Conservation (phyloP, 768 basidiomycete genomes). For the Rhizopogon vesiculosus region DNA sequence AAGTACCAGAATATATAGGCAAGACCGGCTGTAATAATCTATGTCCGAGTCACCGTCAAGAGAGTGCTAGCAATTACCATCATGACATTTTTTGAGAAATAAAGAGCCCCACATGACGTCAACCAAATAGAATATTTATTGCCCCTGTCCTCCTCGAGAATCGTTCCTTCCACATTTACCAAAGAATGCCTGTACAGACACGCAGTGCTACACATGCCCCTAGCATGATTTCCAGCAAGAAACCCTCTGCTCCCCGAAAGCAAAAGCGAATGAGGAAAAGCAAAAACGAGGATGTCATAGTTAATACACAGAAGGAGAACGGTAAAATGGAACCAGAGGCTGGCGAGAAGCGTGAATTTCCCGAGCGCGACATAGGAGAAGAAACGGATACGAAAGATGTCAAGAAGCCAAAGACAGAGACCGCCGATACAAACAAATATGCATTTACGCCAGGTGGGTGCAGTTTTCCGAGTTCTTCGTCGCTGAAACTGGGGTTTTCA, state of each 20-base stretch:
- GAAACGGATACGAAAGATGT: constrained; percentile 3
- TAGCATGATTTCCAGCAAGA: not conserved
- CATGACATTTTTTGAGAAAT: no score
- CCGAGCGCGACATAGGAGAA: constrained; percentile 16
- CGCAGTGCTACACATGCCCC: not conserved
- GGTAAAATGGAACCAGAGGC: constrained; percentile 24
- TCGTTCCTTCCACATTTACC: not conserved
- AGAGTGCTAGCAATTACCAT: no score
- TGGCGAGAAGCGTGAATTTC: constrained; percentile 16
- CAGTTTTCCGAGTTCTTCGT: not conserved
- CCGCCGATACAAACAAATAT: constrained; percentile 15
- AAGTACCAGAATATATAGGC: no score
- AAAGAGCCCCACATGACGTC: constrained; percentile 5
- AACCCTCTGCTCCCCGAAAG: not conserved
- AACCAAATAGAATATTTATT: not conserved
- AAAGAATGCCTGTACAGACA: constrained; percentile 11
- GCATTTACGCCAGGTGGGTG: constrained; percentile 7
- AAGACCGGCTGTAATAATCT: no score
- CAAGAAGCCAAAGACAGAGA: constrained; percentile 13
- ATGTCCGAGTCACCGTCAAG: no score
- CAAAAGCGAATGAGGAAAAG: not conserved
- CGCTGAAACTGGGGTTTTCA: constrained; percentile 13
- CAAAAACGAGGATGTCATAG: not conserved
- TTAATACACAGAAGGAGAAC: constrained; percentile 13
- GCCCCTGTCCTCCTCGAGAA: not conserved